Evolutionary conservation across 225 moss, liverwort and hornwort species (phyloP), one percentile per base, ranked within the genome.

Genomic region (Rhytidiadelphus loreus): DNA sequence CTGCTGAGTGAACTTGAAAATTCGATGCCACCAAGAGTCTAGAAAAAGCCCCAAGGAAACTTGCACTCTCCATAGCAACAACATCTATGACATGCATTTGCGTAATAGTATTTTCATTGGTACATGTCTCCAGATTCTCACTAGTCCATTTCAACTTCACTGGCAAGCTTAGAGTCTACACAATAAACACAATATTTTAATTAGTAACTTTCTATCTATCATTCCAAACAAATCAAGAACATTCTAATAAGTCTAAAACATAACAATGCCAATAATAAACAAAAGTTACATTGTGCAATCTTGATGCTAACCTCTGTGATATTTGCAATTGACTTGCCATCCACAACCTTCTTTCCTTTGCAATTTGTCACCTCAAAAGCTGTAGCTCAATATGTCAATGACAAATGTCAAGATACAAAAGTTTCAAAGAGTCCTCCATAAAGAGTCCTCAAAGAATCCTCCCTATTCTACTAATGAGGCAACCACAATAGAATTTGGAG

Each of bases 1-100:
- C 93, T 17, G 91, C 93, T 59, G 91, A 92, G 41, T 93, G 89
- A 69, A 95, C 92, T 71, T 73, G 89, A 72, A 91, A 94, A 20
- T 92, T 92, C 73, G 85, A 63, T 20, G 87, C 77, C 0, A 90
- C 81, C 41, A 97, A 88, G n/a, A 90, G 87, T 53, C 81, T 89
- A 41, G 95, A 94, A 57, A 95, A 84, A 61, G 60, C 86, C 13
- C 70, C 73, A 55, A 97, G 87, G 53, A 95, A 44, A 9, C 87
- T 88, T 53, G 76, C 90, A 52, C 90, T 87, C 59, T 90, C 0
- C 12, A 1, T 0, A 29, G 7, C 41, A 84, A 55, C 6, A 1
- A 84, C 12, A 21, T 57, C 56, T 7, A 84, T 0, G 1, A 21
- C 94, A 86, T 43, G 94, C 94, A 58, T 94, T 41, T 93, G 90